Conservation (phyloP, 371 early-diverging fungal species). For the Lichtheimia hyalospora region DNA sequence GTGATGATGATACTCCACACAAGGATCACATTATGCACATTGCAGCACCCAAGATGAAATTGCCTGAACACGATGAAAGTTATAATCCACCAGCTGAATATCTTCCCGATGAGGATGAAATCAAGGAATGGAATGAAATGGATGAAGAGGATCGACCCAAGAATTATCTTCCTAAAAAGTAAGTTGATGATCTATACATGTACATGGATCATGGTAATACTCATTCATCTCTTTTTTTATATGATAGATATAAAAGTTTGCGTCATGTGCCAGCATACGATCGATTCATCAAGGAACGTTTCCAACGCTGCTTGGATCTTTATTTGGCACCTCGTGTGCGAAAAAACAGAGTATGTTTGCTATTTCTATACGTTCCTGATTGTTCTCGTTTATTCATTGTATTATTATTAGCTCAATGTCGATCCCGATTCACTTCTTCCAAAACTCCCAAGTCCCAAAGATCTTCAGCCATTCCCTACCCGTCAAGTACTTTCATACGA, state of each 20-base stretch:
- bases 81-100: constrained; percentile 99
- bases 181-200: neutral
- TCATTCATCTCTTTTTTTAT: no score
- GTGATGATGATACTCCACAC: constrained; percentile 59
- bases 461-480: constrained; percentile 94
- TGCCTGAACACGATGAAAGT: constrained; percentile 92
- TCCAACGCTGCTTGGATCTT: constrained; percentile 94
- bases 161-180: constrained; percentile 85
- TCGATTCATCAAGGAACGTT: constrained; percentile 89
- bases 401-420: constrained; percentile 62
- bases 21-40: constrained; percentile 79
- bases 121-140: constrained; percentile 70
- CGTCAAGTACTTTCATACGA: constrained; percentile 73
- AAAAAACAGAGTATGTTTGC: constrained; percentile 67
- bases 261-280: constrained; percentile 88
- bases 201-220: neutral
- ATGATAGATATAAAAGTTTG: constrained; percentile 56
- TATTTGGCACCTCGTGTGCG: constrained; percentile 93
- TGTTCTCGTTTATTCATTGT: neutral
- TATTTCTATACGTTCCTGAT: no score
- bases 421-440: constrained; percentile 94
- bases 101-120: constrained; percentile 80
- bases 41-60: constrained; percentile 87
- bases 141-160: constrained; percentile 82
- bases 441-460: constrained; percentile 93